Evolutionary conservation across 2,329 filamentous ascomycete genomes (phyloP).

Genomic region (Fusarium globosum): DNA sequence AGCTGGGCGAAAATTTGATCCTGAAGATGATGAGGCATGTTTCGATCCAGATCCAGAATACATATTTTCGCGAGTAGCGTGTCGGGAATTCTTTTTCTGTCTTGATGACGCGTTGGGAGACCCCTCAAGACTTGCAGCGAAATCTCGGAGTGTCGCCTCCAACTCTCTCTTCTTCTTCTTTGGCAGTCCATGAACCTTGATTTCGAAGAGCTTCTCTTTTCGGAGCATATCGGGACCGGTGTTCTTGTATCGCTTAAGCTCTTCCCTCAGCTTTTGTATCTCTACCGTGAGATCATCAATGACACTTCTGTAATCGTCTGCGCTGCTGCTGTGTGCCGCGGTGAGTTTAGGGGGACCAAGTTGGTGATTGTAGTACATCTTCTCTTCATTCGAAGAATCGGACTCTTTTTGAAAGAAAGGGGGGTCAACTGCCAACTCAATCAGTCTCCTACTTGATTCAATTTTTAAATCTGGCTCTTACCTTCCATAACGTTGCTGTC

Average conservation of each 20-base stretch:
- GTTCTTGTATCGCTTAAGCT: constrained; percentile 77
- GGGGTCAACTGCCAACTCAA: constrained; percentile 56
- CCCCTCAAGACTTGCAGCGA: constrained; percentile 71
- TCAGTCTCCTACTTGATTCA: constrained; percentile 7
- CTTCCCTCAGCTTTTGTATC: constrained; percentile 81
- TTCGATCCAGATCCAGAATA: constrained; percentile 61
- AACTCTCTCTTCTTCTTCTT: constrained; percentile 80
- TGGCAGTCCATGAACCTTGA: constrained; percentile 80
- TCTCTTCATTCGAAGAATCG: constrained; percentile 63
- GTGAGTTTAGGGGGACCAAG: constrained; percentile 47
- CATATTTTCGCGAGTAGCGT: constrained; percentile 51
- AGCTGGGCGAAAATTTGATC: constrained; percentile 64
- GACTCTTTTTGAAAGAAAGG: constrained; percentile 66
- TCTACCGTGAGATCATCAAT: constrained; percentile 89
- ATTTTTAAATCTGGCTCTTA: constrained; percentile 35
- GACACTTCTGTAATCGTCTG: constrained; percentile 81
- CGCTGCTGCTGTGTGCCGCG: constrained; percentile 66
- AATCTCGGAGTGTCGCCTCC: constrained; percentile 77
- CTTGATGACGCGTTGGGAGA: constrained; percentile 57
- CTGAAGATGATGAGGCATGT: constrained; percentile 63
- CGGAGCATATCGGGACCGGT: constrained; percentile 73
- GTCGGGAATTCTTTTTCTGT: constrained; percentile 55
- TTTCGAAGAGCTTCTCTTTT: constrained; percentile 84
- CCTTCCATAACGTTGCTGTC: constrained; percentile 61
- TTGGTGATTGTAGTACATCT: constrained; percentile 40